Evolutionary conservation across 1,284 basidiomycete genomes (phyloP), one percentile per base, ranked within the genome.

Genomic region (Trametes versicolor): DNA sequence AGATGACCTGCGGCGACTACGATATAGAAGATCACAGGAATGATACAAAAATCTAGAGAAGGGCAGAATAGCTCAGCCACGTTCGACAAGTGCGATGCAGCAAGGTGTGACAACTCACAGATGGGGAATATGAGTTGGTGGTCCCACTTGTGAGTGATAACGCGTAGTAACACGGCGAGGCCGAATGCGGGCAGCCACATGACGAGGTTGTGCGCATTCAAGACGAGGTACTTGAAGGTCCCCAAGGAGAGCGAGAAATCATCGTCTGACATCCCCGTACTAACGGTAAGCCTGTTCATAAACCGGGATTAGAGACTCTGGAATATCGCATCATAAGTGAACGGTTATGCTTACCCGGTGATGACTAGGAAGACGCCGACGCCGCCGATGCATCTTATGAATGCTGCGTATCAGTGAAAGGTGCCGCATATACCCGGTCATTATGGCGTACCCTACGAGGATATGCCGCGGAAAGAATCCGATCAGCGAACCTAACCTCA

Each of bases 391-490:
- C 96, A 97, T 1, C 92, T 93, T 45, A 2, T 29, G 19, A 9
- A 29, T 25, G 4, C 25, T 43, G 32, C 50, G n/a, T 21, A 21
- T 60, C 27, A 56, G 12, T 32, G 15, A 51, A 7, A 17, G 21
- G 36, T 29, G 25, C 21, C 29, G 59, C 32, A 54, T 36, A 23
- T 17, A 45, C 15, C n/a, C 10, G 27, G 29, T 25, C 41, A 6
- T 32, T 53, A 25, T 60, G 37, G 54, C 84, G 67, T 71, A 93
- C 84, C 96, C 96, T 13, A 98, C 94, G 10, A 97, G 85, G 74
- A 99, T 98, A 76, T 98, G 97, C 9, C 97, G 85, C 13, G 97
- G 97, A 80, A 99, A 99, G 80, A 99, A 99, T 0, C 97, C 96
- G 61, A 98, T 92, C 36, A 99, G 79, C 5, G 88, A 85, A 5